Conservation (phyloP, 148 eudicot genomes). For the Euryodendron excelsum region DNA sequence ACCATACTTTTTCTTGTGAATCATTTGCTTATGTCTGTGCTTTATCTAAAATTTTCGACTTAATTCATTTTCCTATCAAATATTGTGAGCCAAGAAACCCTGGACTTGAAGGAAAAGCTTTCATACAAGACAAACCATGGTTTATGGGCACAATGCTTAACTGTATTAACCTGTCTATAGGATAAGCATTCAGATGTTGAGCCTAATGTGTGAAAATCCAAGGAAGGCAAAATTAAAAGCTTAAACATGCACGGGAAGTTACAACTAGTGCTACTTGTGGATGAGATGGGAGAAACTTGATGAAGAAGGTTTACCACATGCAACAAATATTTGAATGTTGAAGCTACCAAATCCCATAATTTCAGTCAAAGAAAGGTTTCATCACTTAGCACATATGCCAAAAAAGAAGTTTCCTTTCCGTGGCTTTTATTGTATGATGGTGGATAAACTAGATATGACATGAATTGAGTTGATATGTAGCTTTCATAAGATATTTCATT, state of each 20-base stretch:
- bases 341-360: neutral
- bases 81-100: neutral
- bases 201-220: too few relatives aligned
- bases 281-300: neutral
- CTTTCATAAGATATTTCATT: neutral
- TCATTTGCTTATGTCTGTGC: neutral
- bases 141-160: neutral
- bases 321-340: neutral
- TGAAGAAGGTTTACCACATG: neutral
- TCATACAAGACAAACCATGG: neutral
- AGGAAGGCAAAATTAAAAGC: too few relatives aligned
- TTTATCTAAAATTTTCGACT: neutral
- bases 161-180: neutral
- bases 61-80: neutral
- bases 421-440: neutral
- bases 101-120: neutral
- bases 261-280: neutral
- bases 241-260: too few relatives aligned
- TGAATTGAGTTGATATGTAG: neutral
- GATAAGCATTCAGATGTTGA: neutral
- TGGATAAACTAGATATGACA: neutral
- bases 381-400: neutral
- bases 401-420: neutral
- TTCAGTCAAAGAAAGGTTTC: neutral
- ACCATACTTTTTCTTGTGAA: neutral